These are phyloP conservation scores for Apiospora pterosperma DNA, from an alignment of 2,329 filamentous ascomycete species.

Conservation along the genomic window DNA sequence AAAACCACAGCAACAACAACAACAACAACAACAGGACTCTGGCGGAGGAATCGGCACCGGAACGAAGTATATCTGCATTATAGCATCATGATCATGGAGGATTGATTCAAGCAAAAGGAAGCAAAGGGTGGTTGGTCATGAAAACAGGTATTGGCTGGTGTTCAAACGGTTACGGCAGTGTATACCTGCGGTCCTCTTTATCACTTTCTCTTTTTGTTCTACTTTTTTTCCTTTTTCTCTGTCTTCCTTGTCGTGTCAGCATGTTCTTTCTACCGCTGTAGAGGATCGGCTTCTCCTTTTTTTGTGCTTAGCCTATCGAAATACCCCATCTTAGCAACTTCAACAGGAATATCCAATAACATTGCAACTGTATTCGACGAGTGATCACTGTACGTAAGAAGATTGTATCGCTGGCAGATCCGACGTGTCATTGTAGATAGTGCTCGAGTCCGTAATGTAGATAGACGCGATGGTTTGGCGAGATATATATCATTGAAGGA, in stretches of 20 bases:
- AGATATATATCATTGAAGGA: background rate
- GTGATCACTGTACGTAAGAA: background rate
- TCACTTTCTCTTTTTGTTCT: background rate
- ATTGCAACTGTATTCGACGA: background rate
- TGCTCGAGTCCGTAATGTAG: background rate
- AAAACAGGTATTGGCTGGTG: constrained; percentile 1
- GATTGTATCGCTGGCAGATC: background rate
- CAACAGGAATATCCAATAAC: background rate
- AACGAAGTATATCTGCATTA: background rate
- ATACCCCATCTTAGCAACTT: constrained; percentile 3
- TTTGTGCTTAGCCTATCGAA: background rate
- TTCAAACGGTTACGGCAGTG: background rate
- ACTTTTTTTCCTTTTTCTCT: background rate
- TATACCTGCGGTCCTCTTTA: background rate
- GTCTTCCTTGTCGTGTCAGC: background rate
- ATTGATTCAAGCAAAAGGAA: background rate
- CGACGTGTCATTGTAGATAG: background rate
- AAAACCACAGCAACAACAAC: too few relatives aligned
- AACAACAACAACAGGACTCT: background rate
- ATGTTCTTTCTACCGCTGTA: background rate
- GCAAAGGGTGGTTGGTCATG: background rate
- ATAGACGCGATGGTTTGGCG: background rate
- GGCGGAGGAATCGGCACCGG: background rate
- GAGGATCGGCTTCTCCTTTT: background rate
- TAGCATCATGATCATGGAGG: background rate